Evolutionary conservation across 2,329 filamentous ascomycete genomes (phyloP).

Genomic region (Ophiostoma fasciatum): DNA sequence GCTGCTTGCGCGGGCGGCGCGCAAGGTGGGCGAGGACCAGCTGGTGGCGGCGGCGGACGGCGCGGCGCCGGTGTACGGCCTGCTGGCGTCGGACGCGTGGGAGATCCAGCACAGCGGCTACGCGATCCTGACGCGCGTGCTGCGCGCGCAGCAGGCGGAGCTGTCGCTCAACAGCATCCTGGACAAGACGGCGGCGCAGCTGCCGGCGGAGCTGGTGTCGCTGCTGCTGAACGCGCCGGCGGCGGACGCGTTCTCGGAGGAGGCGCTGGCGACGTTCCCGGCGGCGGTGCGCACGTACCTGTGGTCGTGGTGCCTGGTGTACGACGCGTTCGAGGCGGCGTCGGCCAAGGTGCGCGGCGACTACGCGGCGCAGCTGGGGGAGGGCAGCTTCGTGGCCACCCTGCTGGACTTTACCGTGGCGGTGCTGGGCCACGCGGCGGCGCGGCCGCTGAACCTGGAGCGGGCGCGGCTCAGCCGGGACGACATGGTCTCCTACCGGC

Average conservation of each 20-base stretch:
- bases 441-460: slow-evolving; percentile 59
- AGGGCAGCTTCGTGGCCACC: slow-evolving; percentile 50
- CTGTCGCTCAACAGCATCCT: slow-evolving; percentile 63
- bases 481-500: slow-evolving; percentile 40
- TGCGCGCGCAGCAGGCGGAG: slow-evolving; percentile 66
- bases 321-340: slow-evolving; percentile 66
- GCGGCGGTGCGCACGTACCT: slow-evolving; percentile 62
- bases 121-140: slow-evolving; percentile 61
- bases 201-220: slow-evolving; percentile 76
- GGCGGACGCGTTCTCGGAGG: slow-evolving; percentile 49
- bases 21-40: slow-evolving; percentile 51
- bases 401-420: slow-evolving; percentile 72
- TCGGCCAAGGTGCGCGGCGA: slow-evolving; percentile 71
- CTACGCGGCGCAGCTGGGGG: slow-evolving; percentile 67
- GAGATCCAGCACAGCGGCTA: slow-evolving; percentile 71
- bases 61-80: slow-evolving; percentile 53
- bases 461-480: slow-evolving; percentile 44
- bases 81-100: slow-evolving; percentile 61
- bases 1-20: slow-evolving; percentile 54
- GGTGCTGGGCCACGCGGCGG: slow-evolving; percentile 64
- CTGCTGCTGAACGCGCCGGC: slow-evolving; percentile 67
- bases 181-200: slow-evolving; percentile 52
- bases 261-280: slow-evolving; percentile 54
- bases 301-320: slow-evolving; percentile 78
- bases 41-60: slow-evolving; percentile 47